Base-by-base conservation (phyloP, 1,284 basidiomycete species). In the Lignosus rhinocerotis region DNA sequence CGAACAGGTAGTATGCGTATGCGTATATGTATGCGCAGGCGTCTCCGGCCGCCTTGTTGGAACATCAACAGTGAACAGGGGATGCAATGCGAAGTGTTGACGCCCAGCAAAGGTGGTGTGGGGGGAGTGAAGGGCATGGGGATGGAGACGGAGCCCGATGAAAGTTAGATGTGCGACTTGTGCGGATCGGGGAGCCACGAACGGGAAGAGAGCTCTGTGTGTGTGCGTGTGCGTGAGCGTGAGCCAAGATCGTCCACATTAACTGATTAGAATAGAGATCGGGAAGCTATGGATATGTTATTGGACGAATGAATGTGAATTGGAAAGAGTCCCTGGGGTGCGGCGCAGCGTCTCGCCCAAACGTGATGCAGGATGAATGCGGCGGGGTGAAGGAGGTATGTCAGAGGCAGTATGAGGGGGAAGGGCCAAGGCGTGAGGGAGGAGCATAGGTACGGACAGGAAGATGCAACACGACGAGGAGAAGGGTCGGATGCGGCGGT, bases 241-340 rank as follows among this genome's bases (percentile, higher is more conserved):
- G 21, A 42, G 34, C 44, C 39, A 41, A 47, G 43, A 47, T 51
- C 49, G 55, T 56, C 55, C 55, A 51, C 55, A 56, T 56, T 56
- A 56, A 45, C 55, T 51, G 55, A 56, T 56, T 56, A 56, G 55
- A 55, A 56, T 56, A 52, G 50, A 41, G 55, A 46, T 32, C 19
- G 17, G 17, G 45, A 38, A 52, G 33, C 50, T 51, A 38, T 19
- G 39, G 54, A 53, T 47, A 50, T 51, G 34, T 31, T 10, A 43
- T 41, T n/a, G 19, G 42, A 43, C n/a, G 56, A 58, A 58, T 30
- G 60, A 56, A 54, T 43, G 51, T 54, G 55, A 45, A 39, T 36
- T 30, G 36, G 25, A 51, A 47, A 50, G 33, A 58, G 56, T 61
- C 59, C 59, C 31, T 48, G 53, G 45, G 55, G 49, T 31, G 21